phyloP scores from a whole-genome alignment of 495 filamentous ascomycete species.

The Trichocladium antarcticum region DNA sequence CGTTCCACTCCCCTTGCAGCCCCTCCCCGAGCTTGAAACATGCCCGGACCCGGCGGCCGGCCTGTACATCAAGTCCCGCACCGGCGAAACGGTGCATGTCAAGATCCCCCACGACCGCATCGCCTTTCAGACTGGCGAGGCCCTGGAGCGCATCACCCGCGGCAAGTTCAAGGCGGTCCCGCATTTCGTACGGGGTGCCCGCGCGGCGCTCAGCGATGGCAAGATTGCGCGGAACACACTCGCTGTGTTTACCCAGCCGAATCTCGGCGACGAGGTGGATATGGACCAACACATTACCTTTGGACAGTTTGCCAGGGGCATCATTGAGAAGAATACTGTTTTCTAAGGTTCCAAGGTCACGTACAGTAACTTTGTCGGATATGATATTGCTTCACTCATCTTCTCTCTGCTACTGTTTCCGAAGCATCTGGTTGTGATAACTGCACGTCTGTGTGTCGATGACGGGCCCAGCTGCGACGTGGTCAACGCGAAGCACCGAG shows the following conservation, averaged over 20 bases:
- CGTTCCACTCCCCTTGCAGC: slow-evolving; percentile 26
- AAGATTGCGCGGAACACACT: slow-evolving; percentile 80
- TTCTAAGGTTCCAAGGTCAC: slow-evolving; percentile 10
- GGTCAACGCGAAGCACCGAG: too few relatives aligned
- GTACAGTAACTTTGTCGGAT: neutral
- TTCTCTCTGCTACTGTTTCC: too few relatives aligned
- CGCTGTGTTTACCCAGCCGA: slow-evolving; percentile 95
- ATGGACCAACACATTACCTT: slow-evolving; percentile 59
- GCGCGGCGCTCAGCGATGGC: slow-evolving; percentile 32
- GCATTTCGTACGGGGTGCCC: slow-evolving; percentile 79
- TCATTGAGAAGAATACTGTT: slow-evolving; percentile 69
- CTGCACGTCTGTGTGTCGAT: too few relatives aligned
- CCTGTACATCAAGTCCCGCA: slow-evolving; percentile 81
- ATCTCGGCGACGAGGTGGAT: slow-evolving; percentile 78
- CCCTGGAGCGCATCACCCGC: slow-evolving; percentile 74
- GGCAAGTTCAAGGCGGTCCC: slow-evolving; percentile 90
- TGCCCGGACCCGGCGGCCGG: slow-evolving; percentile 78
- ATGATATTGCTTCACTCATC: too few relatives aligned
- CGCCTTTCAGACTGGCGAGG: slow-evolving; percentile 92
- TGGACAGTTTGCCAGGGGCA: slow-evolving; percentile 75
- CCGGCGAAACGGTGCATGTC: slow-evolving; percentile 68
- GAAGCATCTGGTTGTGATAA: too few relatives aligned
- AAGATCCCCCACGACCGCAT: slow-evolving; percentile 82
- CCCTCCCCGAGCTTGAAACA: slow-evolving; percentile 54
- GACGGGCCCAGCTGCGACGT: too few relatives aligned